Evolutionary conservation across 2,329 filamentous ascomycete genomes (phyloP).

Genomic region (Sporothrix brasiliensis): DNA sequence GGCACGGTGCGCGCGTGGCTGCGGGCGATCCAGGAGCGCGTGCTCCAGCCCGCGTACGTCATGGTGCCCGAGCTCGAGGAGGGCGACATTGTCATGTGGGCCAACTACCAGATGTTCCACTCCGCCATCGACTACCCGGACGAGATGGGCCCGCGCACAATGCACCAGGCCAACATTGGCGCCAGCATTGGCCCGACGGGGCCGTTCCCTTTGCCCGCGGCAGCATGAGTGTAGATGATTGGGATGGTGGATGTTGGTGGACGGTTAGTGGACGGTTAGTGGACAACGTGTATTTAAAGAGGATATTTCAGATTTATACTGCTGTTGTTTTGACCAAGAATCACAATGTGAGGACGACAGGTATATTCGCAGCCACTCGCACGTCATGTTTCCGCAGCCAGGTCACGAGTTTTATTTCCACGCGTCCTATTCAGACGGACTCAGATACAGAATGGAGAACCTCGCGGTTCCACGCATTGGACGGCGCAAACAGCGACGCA

Average conservation of each 20-base stretch:
- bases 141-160: conserved; percentile 46
- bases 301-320: no score
- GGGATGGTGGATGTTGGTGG: no score
- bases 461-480: conserved; percentile 29
- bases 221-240: not conserved
- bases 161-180: conserved; percentile 50
- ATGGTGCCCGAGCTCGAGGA: conserved; percentile 46
- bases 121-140: conserved; percentile 50
- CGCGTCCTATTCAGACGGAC: no score
- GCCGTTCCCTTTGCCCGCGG: conserved; percentile 17
- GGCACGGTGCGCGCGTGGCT: conserved; percentile 45
- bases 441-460: not conserved
- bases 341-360: no score
- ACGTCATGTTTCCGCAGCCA: no score
- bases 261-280: no score
- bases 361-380: no score
- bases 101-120: conserved; percentile 50
- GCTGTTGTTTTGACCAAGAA: no score
- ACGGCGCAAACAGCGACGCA: conserved; percentile 25
- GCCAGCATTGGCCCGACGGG: conserved; percentile 33
- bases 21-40: conserved; percentile 45
- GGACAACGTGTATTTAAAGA: no score
- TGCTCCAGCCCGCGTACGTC: conserved; percentile 50
- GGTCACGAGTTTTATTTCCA: no score
- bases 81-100: conserved; percentile 52